Evolutionary conservation across 78 protist genomes (phyloP), one percentile per base, ranked within the genome.

Genomic region (Dictyostelium capitatum): DNA sequence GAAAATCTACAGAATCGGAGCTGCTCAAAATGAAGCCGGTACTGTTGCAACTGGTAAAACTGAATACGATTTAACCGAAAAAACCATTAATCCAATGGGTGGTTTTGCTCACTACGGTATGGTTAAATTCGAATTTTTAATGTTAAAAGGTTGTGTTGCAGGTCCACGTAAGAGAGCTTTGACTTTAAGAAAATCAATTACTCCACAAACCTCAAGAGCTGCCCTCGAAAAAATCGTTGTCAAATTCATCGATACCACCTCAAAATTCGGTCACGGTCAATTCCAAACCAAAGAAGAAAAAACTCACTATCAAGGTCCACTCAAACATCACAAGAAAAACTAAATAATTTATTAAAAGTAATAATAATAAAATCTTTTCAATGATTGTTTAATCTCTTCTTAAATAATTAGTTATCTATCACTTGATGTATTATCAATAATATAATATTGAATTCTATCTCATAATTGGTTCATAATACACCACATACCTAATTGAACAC

Each of bases 241-340:
- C 96, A 99, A 99, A 98, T 99, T 98, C 99, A 99, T 99, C 96
- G 99, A 99, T 90, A 99, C 99, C 82, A 94, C 99, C 6, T 96
- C 99, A 94, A 99, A 99, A 98, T 83, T 98, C 47, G 99, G 99
- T 41, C 99, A 98, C 96, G 99, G 99, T 20, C 95, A 99, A 67
- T 99, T 98, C 99, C 99, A 99, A 97, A 99, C 99, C 70, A 3
- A 77, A 54, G 97, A 54, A 57, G 99, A 99, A 96, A 98, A 99
- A 97, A 1, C 3, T 20, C 79, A 90, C 70, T 98, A 96, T 97
- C 59, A 90, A 96, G 99, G 99, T 83, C 65, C 80, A 69, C 51
- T 72, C 69, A 83, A 83, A 53, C 12, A 57, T 6, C 90, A 83
- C 54, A 80, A 80, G 43, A 37, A 37, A 37, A 37, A 37, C 43